Conservation (phyloP, 768 basidiomycete species). For the Serpula lacrymans region DNA sequence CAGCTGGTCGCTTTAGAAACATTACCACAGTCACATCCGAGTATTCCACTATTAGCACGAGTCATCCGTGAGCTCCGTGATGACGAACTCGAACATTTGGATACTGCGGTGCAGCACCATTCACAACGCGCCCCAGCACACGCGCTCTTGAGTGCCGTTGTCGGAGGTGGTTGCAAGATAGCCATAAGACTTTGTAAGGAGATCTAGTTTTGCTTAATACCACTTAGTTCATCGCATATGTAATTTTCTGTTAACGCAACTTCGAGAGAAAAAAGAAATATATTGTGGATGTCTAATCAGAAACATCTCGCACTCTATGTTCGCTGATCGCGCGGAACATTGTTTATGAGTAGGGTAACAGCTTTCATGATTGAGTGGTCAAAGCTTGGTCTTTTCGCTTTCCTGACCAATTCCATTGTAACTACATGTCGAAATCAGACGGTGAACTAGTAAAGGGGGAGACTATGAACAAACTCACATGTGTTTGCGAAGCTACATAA, state of each 20-base stretch:
- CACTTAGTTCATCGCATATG: constrained; percentile 23
- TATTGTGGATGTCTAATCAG: not conserved
- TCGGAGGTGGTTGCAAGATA: constrained; percentile 82
- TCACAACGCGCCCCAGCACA: constrained; percentile 91
- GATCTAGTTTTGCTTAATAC: constrained; percentile 42
- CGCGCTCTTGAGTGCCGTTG: constrained; percentile 79
- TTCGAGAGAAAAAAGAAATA: not conserved
- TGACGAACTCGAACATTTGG: constrained; percentile 92
- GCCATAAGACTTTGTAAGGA: constrained; percentile 90
- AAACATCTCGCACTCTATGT: not conserved
- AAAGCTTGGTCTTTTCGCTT: constrained; percentile 45
- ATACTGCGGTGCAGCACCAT: constrained; percentile 83
- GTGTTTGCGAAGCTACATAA: constrained; percentile 38
- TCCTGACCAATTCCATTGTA: constrained; percentile 53
- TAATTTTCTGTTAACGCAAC: constrained; percentile 19
- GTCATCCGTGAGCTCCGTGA: constrained; percentile 85
- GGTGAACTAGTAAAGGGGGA: constrained; percentile 1
- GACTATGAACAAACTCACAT: constrained; percentile 33
- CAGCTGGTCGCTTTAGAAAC: constrained; percentile 75
- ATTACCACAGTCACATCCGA: constrained; percentile 67
- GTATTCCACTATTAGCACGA: constrained; percentile 67
- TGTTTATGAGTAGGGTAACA: constrained; percentile 5
- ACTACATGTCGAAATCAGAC: constrained; percentile 29
- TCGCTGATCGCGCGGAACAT: not conserved
- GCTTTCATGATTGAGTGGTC: constrained; percentile 19